Conservation (phyloP, 176 grass and related monocot genomes). For the Dactylis glomerata region DNA sequence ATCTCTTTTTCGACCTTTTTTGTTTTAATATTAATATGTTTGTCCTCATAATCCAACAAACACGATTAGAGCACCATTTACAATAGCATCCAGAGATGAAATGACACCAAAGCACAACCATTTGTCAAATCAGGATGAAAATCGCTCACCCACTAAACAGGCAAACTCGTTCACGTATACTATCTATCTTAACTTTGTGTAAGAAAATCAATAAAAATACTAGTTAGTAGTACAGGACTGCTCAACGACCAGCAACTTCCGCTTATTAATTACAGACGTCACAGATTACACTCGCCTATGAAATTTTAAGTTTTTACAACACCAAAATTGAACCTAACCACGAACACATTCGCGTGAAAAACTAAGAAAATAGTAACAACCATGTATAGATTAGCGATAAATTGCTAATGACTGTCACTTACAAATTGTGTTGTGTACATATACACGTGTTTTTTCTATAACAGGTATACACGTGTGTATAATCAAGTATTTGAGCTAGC, state of each 20-base stretch:
- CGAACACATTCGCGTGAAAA: not conserved
- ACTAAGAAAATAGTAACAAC: not conserved
- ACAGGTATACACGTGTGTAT: too few relatives aligned
- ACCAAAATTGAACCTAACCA: not conserved
- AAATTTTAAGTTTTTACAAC: too few relatives aligned
- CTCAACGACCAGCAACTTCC: not conserved
- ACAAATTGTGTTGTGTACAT: not conserved
- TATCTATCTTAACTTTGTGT: not conserved
- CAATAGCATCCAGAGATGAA: not conserved
- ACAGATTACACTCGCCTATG: not conserved
- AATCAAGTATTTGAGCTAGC: not conserved
- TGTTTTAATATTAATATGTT: not conserved
- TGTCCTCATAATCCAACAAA: too few relatives aligned
- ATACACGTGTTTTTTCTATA: too few relatives aligned
- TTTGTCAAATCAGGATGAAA: not conserved
- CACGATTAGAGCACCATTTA: too few relatives aligned
- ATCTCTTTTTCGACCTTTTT: not conserved
- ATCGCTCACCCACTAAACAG: not conserved
- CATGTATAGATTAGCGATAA: not conserved
- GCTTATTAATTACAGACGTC: not conserved
- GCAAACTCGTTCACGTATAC: not conserved
- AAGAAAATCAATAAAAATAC: too few relatives aligned
- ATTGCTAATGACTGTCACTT: not conserved
- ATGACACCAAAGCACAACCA: not conserved
- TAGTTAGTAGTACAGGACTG: too few relatives aligned